Conservation (phyloP, 805 yeast genomes). For the Monosporozyma yasuniensis region DNA sequence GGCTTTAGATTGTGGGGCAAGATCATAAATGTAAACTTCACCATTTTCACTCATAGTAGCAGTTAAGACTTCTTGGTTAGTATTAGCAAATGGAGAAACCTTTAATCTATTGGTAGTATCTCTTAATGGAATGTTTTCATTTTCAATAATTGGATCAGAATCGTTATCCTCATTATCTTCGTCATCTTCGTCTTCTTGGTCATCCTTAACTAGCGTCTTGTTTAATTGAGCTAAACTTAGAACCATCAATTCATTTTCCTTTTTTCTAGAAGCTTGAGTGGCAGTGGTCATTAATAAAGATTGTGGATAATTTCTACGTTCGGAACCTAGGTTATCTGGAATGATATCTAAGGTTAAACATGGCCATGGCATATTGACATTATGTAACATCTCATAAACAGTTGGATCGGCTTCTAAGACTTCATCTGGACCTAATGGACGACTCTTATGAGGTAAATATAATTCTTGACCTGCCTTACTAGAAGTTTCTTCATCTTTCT, state of each 20-base stretch:
- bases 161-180: constrained; percentile 67
- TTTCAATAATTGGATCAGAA: constrained; percentile 79
- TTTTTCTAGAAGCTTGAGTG: constrained; percentile 80
- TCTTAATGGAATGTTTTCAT: constrained; percentile 66
- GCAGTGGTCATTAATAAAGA: constrained; percentile 81
- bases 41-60: constrained; percentile 89
- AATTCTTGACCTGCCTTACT: constrained; percentile 36
- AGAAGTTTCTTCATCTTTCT: constrained; percentile 31
- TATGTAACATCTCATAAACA: constrained; percentile 93
- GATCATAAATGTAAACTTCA: constrained; percentile 76
- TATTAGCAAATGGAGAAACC: constrained; percentile 65
- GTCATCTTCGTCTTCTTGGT: constrained; percentile 63
- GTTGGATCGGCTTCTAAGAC: constrained; percentile 93
- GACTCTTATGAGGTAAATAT: constrained; percentile 81
- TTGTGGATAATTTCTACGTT: constrained; percentile 86
- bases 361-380: constrained; percentile 93
- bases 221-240: constrained; percentile 74
- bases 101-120: constrained; percentile 86
- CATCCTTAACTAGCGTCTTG: constrained; percentile 79
- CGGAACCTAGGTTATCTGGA: constrained; percentile 79
- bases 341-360: constrained; percentile 83
- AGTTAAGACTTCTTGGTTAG: constrained; percentile 64
- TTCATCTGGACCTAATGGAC: constrained; percentile 91
- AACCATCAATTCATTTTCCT: constrained; percentile 81
- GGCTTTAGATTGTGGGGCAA: constrained; percentile 69